Evolutionary conservation across 1,284 basidiomycete genomes (phyloP).

Genomic region (Ceratobasidium sp.): DNA sequence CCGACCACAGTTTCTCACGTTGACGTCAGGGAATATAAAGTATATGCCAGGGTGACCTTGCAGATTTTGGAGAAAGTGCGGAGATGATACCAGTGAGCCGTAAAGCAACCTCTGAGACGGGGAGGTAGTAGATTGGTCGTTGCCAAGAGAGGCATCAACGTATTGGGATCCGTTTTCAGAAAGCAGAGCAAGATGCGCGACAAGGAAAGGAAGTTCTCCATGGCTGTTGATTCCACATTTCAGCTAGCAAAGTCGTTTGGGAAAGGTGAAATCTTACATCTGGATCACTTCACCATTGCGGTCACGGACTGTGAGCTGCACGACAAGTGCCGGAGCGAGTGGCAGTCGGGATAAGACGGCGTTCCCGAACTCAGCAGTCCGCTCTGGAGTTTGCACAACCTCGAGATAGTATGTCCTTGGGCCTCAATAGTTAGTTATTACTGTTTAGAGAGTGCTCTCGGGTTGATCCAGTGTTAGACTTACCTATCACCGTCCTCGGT

Average conservation of each 20-base stretch:
- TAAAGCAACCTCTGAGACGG: conserved; percentile 71
- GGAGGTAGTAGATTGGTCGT: conserved; percentile 35
- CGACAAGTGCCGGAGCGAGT: conserved; percentile 78
- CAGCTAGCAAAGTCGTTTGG: not conserved
- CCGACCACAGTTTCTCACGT: conserved; percentile 75
- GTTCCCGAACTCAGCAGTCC: conserved; percentile 78
- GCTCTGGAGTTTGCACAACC: conserved; percentile 79
- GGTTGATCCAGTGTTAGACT: not conserved
- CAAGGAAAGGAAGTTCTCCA: conserved; percentile 79
- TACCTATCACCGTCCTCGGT: conserved; percentile 32
- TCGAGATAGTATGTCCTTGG: conserved; percentile 67
- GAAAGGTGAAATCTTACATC: conserved; percentile 60
- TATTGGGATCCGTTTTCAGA: conserved; percentile 60
- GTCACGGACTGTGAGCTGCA: conserved; percentile 76
- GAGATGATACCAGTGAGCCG: conserved; percentile 82
- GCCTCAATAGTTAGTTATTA: conserved; percentile 3
- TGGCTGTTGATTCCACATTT: conserved; percentile 54
- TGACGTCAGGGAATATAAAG: conserved; percentile 90
- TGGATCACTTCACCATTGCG: conserved; percentile 66
- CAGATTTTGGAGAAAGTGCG: conserved; percentile 76
- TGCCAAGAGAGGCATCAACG: conserved; percentile 41
- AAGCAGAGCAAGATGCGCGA: conserved; percentile 77
- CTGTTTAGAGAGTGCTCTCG: not conserved
- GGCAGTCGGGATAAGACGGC: conserved; percentile 79
- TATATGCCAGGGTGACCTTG: conserved; percentile 79